Base-by-base conservation (phyloP, 257 asterid species). In the Rauvolfia tetraphylla region DNA sequence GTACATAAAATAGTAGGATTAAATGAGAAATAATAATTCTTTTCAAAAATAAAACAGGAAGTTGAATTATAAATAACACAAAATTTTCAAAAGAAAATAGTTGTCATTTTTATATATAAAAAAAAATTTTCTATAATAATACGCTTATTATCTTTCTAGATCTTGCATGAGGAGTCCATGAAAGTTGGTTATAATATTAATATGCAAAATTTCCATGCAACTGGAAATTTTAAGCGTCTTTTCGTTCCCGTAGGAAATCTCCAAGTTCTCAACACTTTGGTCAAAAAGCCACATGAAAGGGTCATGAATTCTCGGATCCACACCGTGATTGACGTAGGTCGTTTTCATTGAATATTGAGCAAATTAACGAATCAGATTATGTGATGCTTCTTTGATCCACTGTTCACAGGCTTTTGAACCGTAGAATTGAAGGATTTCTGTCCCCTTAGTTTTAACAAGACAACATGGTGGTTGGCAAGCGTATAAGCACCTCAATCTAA, bases 241-340 rank as follows among this genome's bases (percentile, higher is more conserved):
- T 22, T 63, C 4, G 15, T 57, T 80, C n/a, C n/a, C 53, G 10
- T 71, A 46, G n/a, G 15, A 39, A 41, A 29, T 63, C 70, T 75
- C 44, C 44, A 42, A 72, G 76, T 10, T 49, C 57, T 33, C 72
- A 44, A 68, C 34, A 31, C 66, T 44, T 57, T 14, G 80, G 86
- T 84, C 88, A 66, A 80, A 71, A 75, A 57, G 46, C 63, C 76
- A 80, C 84, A 78, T 75, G 71, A 76, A 46, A 15, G 75, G 77
- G 25, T 46, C 57, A 46, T 14, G 36, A 75, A 74, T 65, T 81
- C 80, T 57, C 49, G 81, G 83, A 74, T 80, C 73, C 85, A 83
- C 81, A 76, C 91, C 91, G 94, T 84, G 88, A 91, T 87, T 88
- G 77, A 80, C 90, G 93, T 83, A 68, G n/a, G 89, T 90, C 91